These are phyloP conservation scores for Emydomyces testavorans DNA, from an alignment of 2,329 filamentous ascomycete genomes.

Conservation along the genomic window DNA sequence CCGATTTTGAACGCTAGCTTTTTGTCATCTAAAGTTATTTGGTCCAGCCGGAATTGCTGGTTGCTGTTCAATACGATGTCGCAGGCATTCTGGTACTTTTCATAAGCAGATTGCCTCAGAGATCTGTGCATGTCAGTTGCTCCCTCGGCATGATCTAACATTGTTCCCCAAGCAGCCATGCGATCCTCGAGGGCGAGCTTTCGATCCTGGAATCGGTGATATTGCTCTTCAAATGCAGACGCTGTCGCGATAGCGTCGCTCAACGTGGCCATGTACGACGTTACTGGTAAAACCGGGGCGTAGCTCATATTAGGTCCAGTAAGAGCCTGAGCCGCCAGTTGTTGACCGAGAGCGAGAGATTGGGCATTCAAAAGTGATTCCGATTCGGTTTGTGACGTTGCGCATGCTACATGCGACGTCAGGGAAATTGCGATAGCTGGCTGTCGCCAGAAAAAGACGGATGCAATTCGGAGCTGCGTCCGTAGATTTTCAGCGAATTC, in stretches of 20 bases:
- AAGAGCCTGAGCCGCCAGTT: not conserved
- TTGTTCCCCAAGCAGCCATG: not conserved
- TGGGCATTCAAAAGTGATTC: not conserved
- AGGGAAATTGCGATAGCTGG: not conserved
- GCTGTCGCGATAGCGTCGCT: not conserved
- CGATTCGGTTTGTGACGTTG: not conserved
- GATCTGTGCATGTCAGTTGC: not conserved
- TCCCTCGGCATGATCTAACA: not conserved
- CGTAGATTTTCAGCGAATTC: not conserved
- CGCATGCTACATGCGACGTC: not conserved
- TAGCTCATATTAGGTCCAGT: slow-evolving; percentile 2
- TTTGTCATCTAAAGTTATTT: not conserved
- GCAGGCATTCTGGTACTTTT: not conserved
- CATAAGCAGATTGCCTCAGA: not conserved
- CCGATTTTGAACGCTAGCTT: not conserved
- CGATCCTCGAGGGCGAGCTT: not conserved
- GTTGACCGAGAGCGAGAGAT: not conserved
- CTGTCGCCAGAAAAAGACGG: not conserved
- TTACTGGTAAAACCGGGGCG: not conserved
- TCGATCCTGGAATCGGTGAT: slow-evolving; percentile 4
- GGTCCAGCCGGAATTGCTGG: not conserved
- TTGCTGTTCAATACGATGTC: not conserved
- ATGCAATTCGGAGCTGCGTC: not conserved
- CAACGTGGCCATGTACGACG: not conserved
- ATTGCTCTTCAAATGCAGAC: not conserved